Conservation (phyloP, 2,329 filamentous ascomycete species). For the Apiospora kogelbergensis region DNA sequence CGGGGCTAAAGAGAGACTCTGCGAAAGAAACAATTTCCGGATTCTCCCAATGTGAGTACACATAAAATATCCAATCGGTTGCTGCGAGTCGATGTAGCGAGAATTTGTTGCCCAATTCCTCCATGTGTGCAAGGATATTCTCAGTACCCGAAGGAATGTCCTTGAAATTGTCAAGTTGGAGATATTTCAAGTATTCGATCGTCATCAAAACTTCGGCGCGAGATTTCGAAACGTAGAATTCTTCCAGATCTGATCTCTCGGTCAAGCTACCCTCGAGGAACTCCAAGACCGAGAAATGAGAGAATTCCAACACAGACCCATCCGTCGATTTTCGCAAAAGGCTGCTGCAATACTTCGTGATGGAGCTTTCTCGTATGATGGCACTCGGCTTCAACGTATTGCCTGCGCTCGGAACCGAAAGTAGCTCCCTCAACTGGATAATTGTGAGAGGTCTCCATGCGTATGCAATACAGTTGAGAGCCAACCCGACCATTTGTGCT, state of each 20-base stretch:
- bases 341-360: constrained; percentile 17
- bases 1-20: neutral
- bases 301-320: constrained; percentile 17
- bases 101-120: neutral
- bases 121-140: neutral
- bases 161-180: constrained; percentile 19
- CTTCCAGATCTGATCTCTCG: neutral
- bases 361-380: constrained; percentile 6
- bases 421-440: neutral
- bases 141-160: neutral
- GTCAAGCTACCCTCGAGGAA: constrained; percentile 16
- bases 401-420: neutral
- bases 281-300: constrained; percentile 22
- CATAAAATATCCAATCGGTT: neutral
- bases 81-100: neutral
- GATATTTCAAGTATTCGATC: constrained; percentile 16
- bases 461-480: neutral
- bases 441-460: neutral
- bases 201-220: neutral
- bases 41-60: neutral
- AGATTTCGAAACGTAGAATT: constrained; percentile 15
- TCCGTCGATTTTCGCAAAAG: constrained; percentile 18
- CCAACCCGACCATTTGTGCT: neutral
- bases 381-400: neutral
- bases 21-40: neutral